Conservation (phyloP, 164 flowering plant species). For the Aristolochia contorta region DNA sequence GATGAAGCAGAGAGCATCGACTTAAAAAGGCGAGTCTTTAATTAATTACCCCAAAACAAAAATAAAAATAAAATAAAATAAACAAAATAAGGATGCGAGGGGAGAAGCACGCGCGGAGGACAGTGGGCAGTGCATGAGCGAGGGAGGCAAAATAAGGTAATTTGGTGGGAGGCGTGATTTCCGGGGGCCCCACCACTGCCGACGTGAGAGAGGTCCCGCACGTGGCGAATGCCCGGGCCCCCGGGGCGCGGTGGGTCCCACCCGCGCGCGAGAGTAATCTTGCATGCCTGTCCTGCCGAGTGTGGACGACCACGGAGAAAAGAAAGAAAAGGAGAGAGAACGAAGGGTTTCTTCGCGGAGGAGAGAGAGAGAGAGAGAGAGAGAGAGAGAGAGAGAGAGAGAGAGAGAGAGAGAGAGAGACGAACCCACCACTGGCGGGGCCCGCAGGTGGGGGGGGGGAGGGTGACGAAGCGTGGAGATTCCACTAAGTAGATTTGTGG, state of each 20-base stretch:
- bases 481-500: constrained; percentile 42
- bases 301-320: no score
- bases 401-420: no score
- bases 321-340: no score
- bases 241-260: constrained; percentile 1
- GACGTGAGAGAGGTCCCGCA: background rate
- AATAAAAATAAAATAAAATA: background rate
- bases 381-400: no score
- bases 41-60: background rate
- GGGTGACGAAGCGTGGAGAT: constrained; percentile 22
- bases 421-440: no score
- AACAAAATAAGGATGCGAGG: background rate
- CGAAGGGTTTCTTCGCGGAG: no score
- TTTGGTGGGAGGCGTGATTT: constrained; percentile 5
- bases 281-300: no score
- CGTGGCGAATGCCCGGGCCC: background rate
- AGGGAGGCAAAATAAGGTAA: background rate
- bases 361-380: no score
- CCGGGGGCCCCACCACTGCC: constrained; percentile 2
- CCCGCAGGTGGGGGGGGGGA: no score
- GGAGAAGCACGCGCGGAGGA: constrained; percentile 9
- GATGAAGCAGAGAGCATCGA: background rate
- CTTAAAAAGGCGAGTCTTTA: background rate
- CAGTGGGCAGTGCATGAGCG: constrained; percentile 1
- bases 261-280: background rate